Evolutionary conservation across 2,329 filamentous ascomycete genomes (phyloP).

Genomic region (Colletotrichum plurivorum): DNA sequence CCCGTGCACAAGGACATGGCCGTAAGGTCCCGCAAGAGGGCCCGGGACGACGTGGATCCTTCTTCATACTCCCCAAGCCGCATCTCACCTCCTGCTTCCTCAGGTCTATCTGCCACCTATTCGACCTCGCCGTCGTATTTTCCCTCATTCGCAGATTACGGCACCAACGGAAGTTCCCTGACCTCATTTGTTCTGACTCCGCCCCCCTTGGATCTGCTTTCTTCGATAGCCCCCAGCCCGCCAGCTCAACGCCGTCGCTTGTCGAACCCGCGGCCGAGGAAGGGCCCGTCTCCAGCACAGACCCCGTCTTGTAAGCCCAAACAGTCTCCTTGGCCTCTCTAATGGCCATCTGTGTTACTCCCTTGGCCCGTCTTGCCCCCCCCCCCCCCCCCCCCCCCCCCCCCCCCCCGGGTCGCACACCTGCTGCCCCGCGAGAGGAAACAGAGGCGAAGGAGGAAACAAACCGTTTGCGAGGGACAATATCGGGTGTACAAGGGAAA

Average conservation of each 20-base stretch:
- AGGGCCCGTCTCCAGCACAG: conserved; percentile 2
- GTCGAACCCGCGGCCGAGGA: conserved; percentile 2
- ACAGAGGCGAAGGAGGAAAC: neutral
- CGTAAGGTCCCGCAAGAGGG: conserved; percentile 20
- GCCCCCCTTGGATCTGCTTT: neutral
- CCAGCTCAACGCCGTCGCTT: conserved; percentile 23
- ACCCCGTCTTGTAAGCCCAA: conserved; percentile 13
- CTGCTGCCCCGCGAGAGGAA: neutral
- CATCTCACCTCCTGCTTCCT: neutral
- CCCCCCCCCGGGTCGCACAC: neutral
- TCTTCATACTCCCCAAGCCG: neutral
- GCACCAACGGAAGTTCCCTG: neutral
- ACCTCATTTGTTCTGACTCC: neutral
- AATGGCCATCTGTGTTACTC: neutral
- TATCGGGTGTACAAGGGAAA: neutral
- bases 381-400: neutral
- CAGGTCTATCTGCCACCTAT: neutral
- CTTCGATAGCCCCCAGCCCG: neutral
- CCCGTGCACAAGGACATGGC: conserved; percentile 5
- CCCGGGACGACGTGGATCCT: conserved; percentile 22
- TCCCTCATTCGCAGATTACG: conserved; percentile 1
- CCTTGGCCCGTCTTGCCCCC: neutral
- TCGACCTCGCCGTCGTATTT: neutral
- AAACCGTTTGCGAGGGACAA: neutral
- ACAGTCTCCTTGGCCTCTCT: neutral